These are phyloP conservation scores for Tripidium arundinaceum DNA, from an alignment of 202 grass and related monocot genomes.

Conservation along the genomic window DNA sequence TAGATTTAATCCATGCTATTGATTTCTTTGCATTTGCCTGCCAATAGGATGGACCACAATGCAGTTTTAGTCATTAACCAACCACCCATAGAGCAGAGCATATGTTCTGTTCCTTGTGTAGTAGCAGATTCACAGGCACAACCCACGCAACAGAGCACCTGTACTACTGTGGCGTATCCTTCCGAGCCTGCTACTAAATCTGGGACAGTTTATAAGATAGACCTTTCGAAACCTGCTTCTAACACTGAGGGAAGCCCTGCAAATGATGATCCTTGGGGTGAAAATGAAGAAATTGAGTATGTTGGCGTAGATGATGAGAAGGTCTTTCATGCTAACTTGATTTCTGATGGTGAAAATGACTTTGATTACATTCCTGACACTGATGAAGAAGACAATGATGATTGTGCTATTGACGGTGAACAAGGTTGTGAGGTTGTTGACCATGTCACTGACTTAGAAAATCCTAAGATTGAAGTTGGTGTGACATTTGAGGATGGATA, in stretches of 20 bases:
- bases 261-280: background rate
- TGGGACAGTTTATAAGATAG: no score
- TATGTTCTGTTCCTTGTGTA: background rate
- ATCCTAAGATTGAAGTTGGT: background rate
- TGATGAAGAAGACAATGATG: conserved; percentile 1
- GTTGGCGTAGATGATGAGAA: background rate
- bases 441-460: background rate
- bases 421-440: background rate
- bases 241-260: no score
- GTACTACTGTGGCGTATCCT: background rate
- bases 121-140: no score
- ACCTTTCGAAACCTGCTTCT: background rate
- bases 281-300: background rate
- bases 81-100: no score
- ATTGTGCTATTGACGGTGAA: background rate
- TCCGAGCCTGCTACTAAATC: no score
- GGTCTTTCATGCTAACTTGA: no score
- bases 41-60: no score
- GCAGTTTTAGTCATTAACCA: no score
- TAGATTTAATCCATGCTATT: no score
- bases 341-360: no score
- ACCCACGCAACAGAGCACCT: background rate
- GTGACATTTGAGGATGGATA: background rate
- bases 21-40: no score
- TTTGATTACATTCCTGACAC: background rate